These are phyloP conservation scores for Parsonsia alboflavescens DNA, from an alignment of 257 asterid genomes.

Conservation along the genomic window DNA sequence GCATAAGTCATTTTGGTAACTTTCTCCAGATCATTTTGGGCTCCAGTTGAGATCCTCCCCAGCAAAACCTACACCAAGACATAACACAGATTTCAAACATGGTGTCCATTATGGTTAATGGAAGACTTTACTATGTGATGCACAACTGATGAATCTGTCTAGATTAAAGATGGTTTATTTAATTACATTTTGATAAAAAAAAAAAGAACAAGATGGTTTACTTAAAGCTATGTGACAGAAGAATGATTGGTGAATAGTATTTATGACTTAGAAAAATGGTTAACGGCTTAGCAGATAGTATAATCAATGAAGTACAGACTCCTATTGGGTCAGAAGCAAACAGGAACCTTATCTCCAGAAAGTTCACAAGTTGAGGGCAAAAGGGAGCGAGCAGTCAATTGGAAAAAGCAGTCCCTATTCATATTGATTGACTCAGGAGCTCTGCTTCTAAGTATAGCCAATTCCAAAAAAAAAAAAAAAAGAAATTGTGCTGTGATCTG, in stretches of 20 bases:
- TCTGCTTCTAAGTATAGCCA: neutral
- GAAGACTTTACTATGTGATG: neutral
- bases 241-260: neutral
- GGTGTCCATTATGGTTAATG: neutral
- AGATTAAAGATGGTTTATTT: neutral
- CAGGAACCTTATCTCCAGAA: neutral
- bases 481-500: neutral
- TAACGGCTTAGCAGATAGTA: neutral
- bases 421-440: neutral
- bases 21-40: slow-evolving; percentile 89
- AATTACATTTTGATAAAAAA: neutral
- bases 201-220: neutral
- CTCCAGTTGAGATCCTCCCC: slow-evolving; percentile 91
- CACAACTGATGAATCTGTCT: neutral
- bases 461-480: neutral
- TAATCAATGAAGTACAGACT: neutral
- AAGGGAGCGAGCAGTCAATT: neutral
- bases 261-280: neutral
- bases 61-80: slow-evolving; percentile 49
- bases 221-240: too few species aligned
- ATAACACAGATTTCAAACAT: neutral
- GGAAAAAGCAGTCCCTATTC: too few species aligned
- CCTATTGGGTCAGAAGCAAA: neutral
- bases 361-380: neutral
- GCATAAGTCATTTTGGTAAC: slow-evolving; percentile 88